phyloP scores from a whole-genome alignment of 2,329 filamentous ascomycete species.

The Drechmeria coniospora region DNA sequence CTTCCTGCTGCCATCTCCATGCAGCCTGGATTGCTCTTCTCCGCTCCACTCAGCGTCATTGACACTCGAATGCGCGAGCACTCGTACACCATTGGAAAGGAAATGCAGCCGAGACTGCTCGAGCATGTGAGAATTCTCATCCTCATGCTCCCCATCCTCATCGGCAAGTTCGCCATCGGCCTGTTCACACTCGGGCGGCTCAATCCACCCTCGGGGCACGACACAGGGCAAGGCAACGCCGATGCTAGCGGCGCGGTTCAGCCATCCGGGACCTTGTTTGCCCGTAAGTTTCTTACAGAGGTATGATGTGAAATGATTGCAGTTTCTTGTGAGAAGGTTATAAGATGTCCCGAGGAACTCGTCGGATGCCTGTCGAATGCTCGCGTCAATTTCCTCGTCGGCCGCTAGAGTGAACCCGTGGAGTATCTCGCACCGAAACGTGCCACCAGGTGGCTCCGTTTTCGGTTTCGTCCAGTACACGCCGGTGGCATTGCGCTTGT shows the following conservation, averaged over 20 bases:
- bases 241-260: constrained; percentile 74
- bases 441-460: constrained; percentile 60
- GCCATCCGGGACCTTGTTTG: constrained; percentile 53
- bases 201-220: constrained; percentile 69
- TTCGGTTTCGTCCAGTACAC: constrained; percentile 71
- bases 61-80: constrained; percentile 7
- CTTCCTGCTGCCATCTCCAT: constrained; percentile 23
- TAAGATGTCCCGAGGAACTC: constrained; percentile 63
- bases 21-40: constrained; percentile 29
- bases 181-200: constrained; percentile 60
- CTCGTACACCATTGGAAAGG: constrained; percentile 13
- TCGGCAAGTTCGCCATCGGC: constrained; percentile 55
- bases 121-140: constrained; percentile 46
- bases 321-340: constrained; percentile 71
- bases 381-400: constrained; percentile 52
- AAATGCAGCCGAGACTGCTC: constrained; percentile 19
- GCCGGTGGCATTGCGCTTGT: constrained; percentile 52
- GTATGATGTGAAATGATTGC: constrained; percentile 75
- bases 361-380: constrained; percentile 52
- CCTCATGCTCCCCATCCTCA: constrained; percentile 29
- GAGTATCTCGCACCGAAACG: constrained; percentile 58
- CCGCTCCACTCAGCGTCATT: constrained; percentile 26
- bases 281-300: constrained; percentile 61
- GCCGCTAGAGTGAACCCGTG: constrained; percentile 65
- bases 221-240: constrained; percentile 69